These are phyloP conservation scores for Eragrostis tef DNA, from an alignment of 202 grass and related monocot species.

Conservation along the genomic window DNA sequence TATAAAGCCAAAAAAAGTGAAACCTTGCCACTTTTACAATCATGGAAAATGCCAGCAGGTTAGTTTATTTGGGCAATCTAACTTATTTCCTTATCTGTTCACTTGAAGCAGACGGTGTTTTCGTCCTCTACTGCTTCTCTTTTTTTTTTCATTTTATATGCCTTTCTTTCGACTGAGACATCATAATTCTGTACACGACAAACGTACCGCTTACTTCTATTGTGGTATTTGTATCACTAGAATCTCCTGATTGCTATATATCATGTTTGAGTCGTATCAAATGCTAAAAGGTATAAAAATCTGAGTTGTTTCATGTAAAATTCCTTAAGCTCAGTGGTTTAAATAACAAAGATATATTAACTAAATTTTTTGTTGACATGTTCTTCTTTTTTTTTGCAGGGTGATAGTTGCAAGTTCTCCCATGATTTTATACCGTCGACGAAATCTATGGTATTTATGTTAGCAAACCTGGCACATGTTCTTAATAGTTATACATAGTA, in stretches of 20 bases:
- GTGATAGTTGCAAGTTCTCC: constrained; percentile 80
- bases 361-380: constrained; percentile 15
- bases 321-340: not conserved
- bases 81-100: constrained; percentile 40
- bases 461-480: constrained; percentile 5
- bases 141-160: constrained; percentile 19
- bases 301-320: constrained; percentile 33
- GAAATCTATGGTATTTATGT: constrained; percentile 73
- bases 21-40: constrained; percentile 74
- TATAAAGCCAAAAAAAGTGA: constrained; percentile 70
- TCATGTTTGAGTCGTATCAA: constrained; percentile 8
- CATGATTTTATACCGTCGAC: constrained; percentile 82
- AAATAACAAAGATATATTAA: constrained; percentile 23
- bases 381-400: constrained; percentile 59
- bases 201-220: constrained; percentile 16
- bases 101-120: constrained; percentile 9
- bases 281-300: not conserved
- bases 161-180: constrained; percentile 34
- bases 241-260: constrained; percentile 7
- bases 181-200: constrained; percentile 1
- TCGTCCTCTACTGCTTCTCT: constrained; percentile 6
- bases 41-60: constrained; percentile 86
- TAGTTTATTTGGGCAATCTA: constrained; percentile 27
- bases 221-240: not conserved
- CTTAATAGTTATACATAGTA: constrained; percentile 23